Conservation (phyloP, 2,329 filamentous ascomycete species). For the Aaosphaeria pasadenensis region DNA sequence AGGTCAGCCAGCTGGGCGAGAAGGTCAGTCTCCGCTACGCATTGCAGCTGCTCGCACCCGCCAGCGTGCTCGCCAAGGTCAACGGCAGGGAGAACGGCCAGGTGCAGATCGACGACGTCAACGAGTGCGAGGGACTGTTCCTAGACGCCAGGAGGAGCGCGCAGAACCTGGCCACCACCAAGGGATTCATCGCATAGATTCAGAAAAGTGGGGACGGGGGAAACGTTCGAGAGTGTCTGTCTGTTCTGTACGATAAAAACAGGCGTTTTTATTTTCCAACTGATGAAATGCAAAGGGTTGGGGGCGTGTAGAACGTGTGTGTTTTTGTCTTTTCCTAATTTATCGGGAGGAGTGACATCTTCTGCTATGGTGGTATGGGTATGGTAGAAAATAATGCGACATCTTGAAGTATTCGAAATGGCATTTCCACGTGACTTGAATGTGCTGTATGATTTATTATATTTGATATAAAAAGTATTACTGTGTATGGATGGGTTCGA, state of each 20-base stretch:
- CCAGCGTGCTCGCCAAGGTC: constrained; percentile 85
- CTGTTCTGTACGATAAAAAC: constrained; percentile 5
- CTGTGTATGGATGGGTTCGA: too few species aligned
- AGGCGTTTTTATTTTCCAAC: not conserved
- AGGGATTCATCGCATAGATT: constrained; percentile 33
- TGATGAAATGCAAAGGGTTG: too few species aligned
- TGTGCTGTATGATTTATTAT: too few species aligned
- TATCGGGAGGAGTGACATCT: too few species aligned
- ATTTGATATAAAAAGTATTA: too few species aligned
- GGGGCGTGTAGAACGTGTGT: too few species aligned
- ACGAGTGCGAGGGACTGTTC: constrained; percentile 47
- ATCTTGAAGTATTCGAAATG: too few species aligned
- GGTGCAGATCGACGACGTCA: constrained; percentile 55
- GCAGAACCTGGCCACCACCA: constrained; percentile 21
- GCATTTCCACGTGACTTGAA: too few species aligned
- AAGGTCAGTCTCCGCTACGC: constrained; percentile 90
- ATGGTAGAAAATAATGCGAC: too few species aligned
- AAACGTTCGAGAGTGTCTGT: not conserved
- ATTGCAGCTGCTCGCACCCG: constrained; percentile 83
- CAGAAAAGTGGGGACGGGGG: not conserved
- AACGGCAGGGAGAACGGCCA: constrained; percentile 44
- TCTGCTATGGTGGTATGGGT: too few species aligned
- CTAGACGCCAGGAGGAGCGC: constrained; percentile 50
- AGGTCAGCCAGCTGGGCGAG: constrained; percentile 81
- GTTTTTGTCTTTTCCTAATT: too few species aligned